Conservation (phyloP, 306 rosid species). For the Pterocarpus santalinus region DNA sequence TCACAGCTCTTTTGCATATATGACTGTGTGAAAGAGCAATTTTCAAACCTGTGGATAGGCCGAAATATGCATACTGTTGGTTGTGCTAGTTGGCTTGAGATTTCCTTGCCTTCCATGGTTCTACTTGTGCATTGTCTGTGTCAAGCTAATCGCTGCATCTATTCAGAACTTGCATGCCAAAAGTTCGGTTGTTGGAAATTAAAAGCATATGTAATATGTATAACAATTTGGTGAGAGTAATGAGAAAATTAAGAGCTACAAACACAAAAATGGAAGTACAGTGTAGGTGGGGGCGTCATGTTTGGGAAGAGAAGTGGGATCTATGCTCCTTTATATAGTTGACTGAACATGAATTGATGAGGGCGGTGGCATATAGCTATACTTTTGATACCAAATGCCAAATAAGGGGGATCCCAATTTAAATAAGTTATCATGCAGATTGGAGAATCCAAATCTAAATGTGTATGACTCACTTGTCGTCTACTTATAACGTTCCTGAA, state of each 20-base stretch:
- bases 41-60: constrained; percentile 29
- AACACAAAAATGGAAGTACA: background rate
- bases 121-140: background rate
- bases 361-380: constrained; percentile 33
- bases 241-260: constrained; percentile 1
- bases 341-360: background rate
- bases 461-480: background rate
- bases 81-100: constrained; percentile 12
- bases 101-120: constrained; percentile 4
- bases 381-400: constrained; percentile 31
- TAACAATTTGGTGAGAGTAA: constrained; percentile 2
- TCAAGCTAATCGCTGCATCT: too few species aligned
- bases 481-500: background rate
- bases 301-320: constrained; percentile 2
- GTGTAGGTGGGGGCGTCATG: background rate
- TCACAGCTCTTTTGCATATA: background rate
- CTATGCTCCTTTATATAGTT: constrained; percentile 25
- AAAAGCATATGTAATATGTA: background rate
- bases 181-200: background rate
- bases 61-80: background rate
- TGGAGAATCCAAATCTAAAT: constrained; percentile 37
- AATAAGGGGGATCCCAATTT: constrained; percentile 21
- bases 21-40: background rate
- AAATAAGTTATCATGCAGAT: constrained; percentile 46
- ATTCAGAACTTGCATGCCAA: background rate